Evolutionary conservation across 768 basidiomycete genomes (phyloP), one percentile per base, ranked within the genome.

Genomic region (Crucibulum laeve): DNA sequence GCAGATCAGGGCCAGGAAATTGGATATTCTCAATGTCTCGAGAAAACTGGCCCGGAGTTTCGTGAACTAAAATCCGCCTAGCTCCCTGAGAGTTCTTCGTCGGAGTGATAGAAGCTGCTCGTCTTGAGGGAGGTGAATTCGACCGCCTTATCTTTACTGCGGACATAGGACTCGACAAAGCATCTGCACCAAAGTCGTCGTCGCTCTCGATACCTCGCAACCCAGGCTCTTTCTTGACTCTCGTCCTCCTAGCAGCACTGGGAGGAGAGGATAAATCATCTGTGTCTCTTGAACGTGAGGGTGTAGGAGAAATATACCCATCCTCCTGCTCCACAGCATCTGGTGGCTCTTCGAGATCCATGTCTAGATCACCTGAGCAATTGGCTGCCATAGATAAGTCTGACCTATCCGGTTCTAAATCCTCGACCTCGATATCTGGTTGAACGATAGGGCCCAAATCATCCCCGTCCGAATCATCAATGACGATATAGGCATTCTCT

Each of bases 281-380:
- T 19, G 73, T 73, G 26, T 81, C 82, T 48, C 68, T 68, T 39
- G 71, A 72, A 50, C 71, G 67, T 18, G 79, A 79, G 37, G 75
- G 64, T 6, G 76, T 64, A 13, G 87, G 87, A n/a, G 88, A 88
- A 42, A 86, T 70, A 61, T 91, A 91, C 13, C 89, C 88, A 47
- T 87, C 87, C 56, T 91, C 89, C 62, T 88, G 88, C 54, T 71
- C 69, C 13, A 87, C 78, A 7, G 52, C 55, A 40, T 77, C 70
- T 36, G 70, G 48, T 23, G 67, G 63, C 45, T 76, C 65, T n/a
- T 72, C 61, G 26, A 66, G 62, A 44, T 72, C 70, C 44, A 65
- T 59, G 40, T 68, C 63, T 17, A 53, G 53, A 32, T 64, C 64
- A 25, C 64, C 65, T 28, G 64, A 61, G 17, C 65, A 63, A 40